Base-by-base conservation (phyloP, 352 stramenopile species). In the Phytophthora uliginosa region DNA sequence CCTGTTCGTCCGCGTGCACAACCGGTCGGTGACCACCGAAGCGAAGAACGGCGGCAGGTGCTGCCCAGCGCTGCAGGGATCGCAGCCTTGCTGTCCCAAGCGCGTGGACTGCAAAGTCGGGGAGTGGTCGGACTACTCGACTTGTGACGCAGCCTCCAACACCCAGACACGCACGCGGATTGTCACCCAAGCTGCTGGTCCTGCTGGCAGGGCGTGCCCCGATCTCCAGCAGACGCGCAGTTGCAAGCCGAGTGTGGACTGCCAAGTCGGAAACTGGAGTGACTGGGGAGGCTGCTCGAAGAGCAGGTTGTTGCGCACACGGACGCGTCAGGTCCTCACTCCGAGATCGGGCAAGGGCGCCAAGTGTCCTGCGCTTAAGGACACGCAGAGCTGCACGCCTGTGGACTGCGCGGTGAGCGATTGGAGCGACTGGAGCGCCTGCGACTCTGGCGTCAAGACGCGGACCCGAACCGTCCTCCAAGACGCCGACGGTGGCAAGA, bases 261-360 rank as follows among this genome's bases (percentile, higher is more conserved):
- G 87, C 56, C 68, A 86, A 51, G 77, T 92, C 17, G 81, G 82
- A n/a, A 75, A 88, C 17, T 94, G 83, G 83, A 59, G 71, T 3
- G 63, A 63, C 24, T 90, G 74, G 54, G 74, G 78, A 10, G 40
- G 31, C 2, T 92, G 84, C 57, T 79, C 69, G 33, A 63, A 48
- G 12, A 53, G 58, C 2, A 87, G 61, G 1, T 82, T 77, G 63
- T 71, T 76, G 52, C 77, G 79, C 7, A 79, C 76, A 3, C 78
- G 78, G 12, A 89, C 61, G 13, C 77, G 84, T 17, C 71, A 66
- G 8, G 74, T 92, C 17, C 34, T 82, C 7, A 81, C 69, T 0
- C 62, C 76, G 13, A 72, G 67, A 6, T 73, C 57, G 7, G 81
- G 77, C 2, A 70, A 71, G 6, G 86, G 86, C 3, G 70, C 54